Conservation (phyloP, 2,329 filamentous ascomycete genomes). For the Pseudogymnoascus sp. region DNA sequence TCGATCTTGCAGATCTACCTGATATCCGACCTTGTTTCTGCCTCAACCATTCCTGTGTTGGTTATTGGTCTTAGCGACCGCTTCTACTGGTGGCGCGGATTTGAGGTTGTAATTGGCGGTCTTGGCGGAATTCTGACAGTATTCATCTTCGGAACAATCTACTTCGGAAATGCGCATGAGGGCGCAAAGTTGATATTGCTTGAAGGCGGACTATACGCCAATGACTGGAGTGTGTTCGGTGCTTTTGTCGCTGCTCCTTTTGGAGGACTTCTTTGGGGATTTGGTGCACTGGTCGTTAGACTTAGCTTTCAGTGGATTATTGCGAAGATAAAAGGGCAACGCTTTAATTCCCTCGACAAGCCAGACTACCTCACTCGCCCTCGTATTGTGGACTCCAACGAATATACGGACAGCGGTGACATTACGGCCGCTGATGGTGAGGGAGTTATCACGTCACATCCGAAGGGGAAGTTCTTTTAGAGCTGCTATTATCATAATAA, state of each 20-base stretch:
- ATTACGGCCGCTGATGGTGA: conserved; percentile 16
- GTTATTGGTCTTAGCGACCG: conserved; percentile 60
- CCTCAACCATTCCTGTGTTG: conserved; percentile 65
- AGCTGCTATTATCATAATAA: background rate
- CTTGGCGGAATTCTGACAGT: conserved; percentile 71
- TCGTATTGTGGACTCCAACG: conserved; percentile 20
- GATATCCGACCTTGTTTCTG: conserved; percentile 71
- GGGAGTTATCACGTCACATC: conserved; percentile 21
- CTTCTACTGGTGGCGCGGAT: conserved; percentile 67
- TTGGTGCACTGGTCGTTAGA: conserved; percentile 52
- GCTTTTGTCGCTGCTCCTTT: conserved; percentile 74
- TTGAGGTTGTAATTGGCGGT: conserved; percentile 71
- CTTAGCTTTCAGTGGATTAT: conserved; percentile 48
- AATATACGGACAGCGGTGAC: conserved; percentile 22
- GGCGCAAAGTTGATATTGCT: conserved; percentile 64
- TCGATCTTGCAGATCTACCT: conserved; percentile 74
- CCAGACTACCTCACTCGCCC: conserved; percentile 29
- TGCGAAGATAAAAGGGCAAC: conserved; percentile 49
- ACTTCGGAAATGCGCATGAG: conserved; percentile 57
- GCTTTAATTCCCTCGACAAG: conserved; percentile 60
- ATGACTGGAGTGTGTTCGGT: conserved; percentile 76
- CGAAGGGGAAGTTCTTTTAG: conserved; percentile 28
- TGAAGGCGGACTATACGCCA: conserved; percentile 63
- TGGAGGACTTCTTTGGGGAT: conserved; percentile 64
- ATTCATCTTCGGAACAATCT: conserved; percentile 72